Base-by-base conservation (phyloP, 495 filamentous ascomycete genomes). In the Cetradonia linearis region DNA sequence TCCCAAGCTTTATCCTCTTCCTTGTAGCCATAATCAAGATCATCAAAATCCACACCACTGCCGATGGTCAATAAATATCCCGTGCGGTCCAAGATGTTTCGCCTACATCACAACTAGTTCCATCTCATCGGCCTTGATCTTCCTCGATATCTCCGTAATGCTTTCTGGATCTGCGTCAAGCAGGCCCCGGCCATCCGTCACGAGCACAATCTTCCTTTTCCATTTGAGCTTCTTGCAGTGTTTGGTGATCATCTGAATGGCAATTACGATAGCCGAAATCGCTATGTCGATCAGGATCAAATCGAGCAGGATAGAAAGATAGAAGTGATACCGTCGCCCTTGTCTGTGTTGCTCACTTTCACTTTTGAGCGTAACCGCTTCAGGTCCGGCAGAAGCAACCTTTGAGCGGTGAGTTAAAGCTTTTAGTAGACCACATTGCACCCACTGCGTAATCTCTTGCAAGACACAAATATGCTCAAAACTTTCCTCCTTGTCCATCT, bases 1-100 rank as follows among this genome's bases (percentile, higher is more conserved):
- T 69, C 61, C 3, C 65, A 60, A 54, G 81, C 75, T 71, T 99
- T 99, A 65, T 87, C 83, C 71, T 99, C 92, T 75, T 99, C 92
- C 70, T 92, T 94, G 67, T 88, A 86, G 31, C 91, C 91, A 67
- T 83, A 96, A 34, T 95, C 91, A 5, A 83, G 68, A 73, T 96
- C 94, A 65, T 99, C 91, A 70, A 97, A 97, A 72, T 99, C 93
- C 30, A 91, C 80, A 8, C 93, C 93, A 56, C 90, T 95, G 62
- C n/a, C 31, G 14, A 48, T 48, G n/a, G 57, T 78, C 69, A 78
- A 70, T 53, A 40, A 14, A 27, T 56, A 34, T n/a, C 27, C 10
- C 33, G 40, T 10, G 14, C 31, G 11, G 28, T 8, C 5, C 1
- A 16, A 33, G 18, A 8, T 6, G 2, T 16, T 7, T 20, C 7